These are phyloP conservation scores for Lenwebbia sp. DNA, from an alignment of 345 rosid species.

Conservation along the genomic window DNA sequence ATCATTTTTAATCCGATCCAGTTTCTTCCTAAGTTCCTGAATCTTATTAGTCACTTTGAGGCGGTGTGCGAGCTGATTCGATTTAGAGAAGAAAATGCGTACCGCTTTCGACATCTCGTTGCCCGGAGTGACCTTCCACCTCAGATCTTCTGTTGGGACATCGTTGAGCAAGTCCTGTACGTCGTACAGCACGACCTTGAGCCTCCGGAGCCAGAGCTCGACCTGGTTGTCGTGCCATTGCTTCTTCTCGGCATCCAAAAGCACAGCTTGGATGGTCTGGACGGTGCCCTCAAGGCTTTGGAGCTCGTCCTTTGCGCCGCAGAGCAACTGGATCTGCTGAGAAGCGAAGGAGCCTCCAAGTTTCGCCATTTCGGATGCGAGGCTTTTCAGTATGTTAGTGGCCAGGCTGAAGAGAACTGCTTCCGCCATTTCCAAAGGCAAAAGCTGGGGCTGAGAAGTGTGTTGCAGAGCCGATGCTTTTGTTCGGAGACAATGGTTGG, in stretches of 20 bases:
- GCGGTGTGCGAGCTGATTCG: neutral
- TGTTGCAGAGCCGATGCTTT: neutral
- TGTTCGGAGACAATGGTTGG: neutral
- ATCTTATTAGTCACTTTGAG: neutral
- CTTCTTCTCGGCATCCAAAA: neutral
- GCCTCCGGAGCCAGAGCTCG: neutral
- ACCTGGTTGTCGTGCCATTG: neutral
- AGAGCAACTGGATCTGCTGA: neutral
- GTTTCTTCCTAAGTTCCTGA: neutral
- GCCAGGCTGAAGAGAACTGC: neutral
- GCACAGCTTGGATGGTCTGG: neutral
- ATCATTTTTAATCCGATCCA: neutral
- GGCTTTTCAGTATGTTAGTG: neutral
- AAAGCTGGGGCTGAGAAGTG: neutral
- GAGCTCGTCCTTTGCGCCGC: neutral
- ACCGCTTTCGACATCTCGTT: neutral
- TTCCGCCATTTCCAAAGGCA: neutral
- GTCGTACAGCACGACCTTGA: neutral
- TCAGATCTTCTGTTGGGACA: neutral
- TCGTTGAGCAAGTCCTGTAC: neutral
- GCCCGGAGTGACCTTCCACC: neutral
- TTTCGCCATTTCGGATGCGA: neutral
- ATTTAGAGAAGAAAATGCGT: neutral
- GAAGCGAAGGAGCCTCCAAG: neutral
- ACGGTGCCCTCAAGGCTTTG: neutral